A percentile compares a stretch with the other conserved stretches of the same genome.
These are phyloP conservation scores for Colletotrichum abscissum DNA, from an alignment of 2,329 filamentous ascomycete genomes.

Conservation along the genomic window DNA sequence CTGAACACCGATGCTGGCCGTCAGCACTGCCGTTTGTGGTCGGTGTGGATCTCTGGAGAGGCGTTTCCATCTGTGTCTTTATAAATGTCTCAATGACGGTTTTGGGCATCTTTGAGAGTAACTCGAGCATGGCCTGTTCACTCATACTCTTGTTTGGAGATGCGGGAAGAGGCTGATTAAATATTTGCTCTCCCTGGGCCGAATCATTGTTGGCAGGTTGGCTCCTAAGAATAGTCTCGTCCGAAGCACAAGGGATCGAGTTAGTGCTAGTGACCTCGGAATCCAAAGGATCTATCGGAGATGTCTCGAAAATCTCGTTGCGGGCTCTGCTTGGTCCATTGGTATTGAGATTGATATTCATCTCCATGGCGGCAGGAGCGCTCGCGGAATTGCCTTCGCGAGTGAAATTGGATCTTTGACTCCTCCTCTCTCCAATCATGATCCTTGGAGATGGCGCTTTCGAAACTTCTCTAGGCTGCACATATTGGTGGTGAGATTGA, in stretches of 20 bases:
- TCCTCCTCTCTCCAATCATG: not conserved
- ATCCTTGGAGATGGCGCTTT: conserved; percentile 5
- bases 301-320: not conserved
- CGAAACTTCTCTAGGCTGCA: conserved; percentile 19
- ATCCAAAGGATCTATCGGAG: not conserved
- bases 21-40: not conserved
- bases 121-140: conserved; percentile 28
- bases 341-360: not conserved
- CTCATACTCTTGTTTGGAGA: not conserved
- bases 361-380: not conserved
- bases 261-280: not conserved
- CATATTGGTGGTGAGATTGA: not conserved
- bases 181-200: not conserved
- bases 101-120: conserved; percentile 44
- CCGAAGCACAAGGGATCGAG: not conserved
- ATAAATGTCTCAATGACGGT: conserved; percentile 47
- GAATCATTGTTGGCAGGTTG: not conserved
- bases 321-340: not conserved
- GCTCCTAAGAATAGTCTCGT: not conserved
- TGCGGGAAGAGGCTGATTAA: not conserved
- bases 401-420: not conserved
- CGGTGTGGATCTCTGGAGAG: conserved; percentile 34
- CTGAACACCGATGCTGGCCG: conserved; percentile 18
- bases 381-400: not conserved
- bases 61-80: conserved; percentile 18